These are phyloP conservation scores for Xenosphaeropsis pyriputrescens DNA, from an alignment of 2,329 filamentous ascomycete genomes.

Conservation along the genomic window DNA sequence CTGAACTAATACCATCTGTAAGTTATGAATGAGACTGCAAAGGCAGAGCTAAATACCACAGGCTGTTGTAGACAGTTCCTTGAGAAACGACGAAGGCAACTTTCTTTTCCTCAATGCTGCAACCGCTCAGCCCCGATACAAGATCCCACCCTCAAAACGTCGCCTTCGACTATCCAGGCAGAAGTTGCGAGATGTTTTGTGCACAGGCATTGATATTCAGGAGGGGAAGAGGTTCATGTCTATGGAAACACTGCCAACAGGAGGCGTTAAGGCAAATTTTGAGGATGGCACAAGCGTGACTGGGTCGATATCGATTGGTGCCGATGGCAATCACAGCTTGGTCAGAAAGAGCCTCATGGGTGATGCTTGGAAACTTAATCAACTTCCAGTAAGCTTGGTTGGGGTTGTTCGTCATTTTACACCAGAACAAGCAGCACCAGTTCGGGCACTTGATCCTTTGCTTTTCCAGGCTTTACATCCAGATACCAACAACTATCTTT, in stretches of 20 bases:
- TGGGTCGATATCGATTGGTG: slow-evolving; percentile 23
- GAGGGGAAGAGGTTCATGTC: slow-evolving; percentile 33
- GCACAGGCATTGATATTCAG: slow-evolving; percentile 20
- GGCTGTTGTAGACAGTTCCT: slow-evolving; percentile 17
- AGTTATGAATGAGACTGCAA: too few relatives aligned
- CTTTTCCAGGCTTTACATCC: slow-evolving; percentile 40
- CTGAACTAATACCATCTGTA: slow-evolving; percentile 8
- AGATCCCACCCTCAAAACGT: slow-evolving; percentile 22
- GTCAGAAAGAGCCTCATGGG: slow-evolving; percentile 18
- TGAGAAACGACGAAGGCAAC: slow-evolving; percentile 21
- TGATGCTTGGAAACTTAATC: slow-evolving; percentile 16
- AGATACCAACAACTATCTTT: slow-evolving; percentile 31
- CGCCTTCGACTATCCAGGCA: slow-evolving; percentile 20
- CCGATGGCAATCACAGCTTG: slow-evolving; percentile 23
- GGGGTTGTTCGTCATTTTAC: slow-evolving; percentile 23
- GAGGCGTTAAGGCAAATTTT: slow-evolving; percentile 9
- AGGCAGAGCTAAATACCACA: not conserved
- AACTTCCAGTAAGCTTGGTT: slow-evolving; percentile 22
- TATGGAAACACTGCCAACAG: slow-evolving; percentile 5
- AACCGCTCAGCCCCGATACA: slow-evolving; percentile 22
- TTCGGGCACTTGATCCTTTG: slow-evolving; percentile 33
- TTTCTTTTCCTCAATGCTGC: slow-evolving; percentile 26
- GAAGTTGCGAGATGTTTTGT: slow-evolving; percentile 7
- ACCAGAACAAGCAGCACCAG: slow-evolving; percentile 20
- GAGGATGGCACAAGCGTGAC: slow-evolving; percentile 16